Percentiles rank a stretch among this genome's conserved stretches.
Conservation (phyloP, 2,329 filamentous ascomycete species). For the Epichloe aotearoae region DNA sequence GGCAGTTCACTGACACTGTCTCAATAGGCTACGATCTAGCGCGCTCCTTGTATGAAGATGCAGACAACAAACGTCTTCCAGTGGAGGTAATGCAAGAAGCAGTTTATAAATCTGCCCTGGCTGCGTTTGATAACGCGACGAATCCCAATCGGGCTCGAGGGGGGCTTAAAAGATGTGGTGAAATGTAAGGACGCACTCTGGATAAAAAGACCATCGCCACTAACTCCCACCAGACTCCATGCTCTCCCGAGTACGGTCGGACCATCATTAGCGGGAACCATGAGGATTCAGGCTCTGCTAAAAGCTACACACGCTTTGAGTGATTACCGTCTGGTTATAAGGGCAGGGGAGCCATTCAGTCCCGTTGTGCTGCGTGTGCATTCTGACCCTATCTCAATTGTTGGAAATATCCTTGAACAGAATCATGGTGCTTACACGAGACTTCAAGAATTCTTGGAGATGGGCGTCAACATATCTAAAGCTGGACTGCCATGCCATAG, state of each 20-base stretch:
- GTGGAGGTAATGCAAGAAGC: constrained; percentile 41
- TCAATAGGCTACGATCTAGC: constrained; percentile 47
- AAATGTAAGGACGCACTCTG: constrained; percentile 43
- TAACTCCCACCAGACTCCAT: constrained; percentile 35
- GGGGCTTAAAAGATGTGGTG: constrained; percentile 65
- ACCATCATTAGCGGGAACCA: constrained; percentile 34
- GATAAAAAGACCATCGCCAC: background rate
- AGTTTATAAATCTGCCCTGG: constrained; percentile 50
- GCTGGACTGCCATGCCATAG: constrained; percentile 32
- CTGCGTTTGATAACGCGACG: constrained; percentile 67
- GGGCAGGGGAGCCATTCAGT: constrained; percentile 67
- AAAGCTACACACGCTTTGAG: constrained; percentile 62
- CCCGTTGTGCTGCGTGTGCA: constrained; percentile 69
- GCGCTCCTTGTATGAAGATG: constrained; percentile 45
- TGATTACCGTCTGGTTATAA: constrained; percentile 63
- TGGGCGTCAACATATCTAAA: constrained; percentile 53
- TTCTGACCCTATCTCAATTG: constrained; percentile 58
- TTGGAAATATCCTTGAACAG: constrained; percentile 62
- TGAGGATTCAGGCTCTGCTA: constrained; percentile 50
- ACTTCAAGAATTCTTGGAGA: constrained; percentile 57
- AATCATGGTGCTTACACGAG: constrained; percentile 63
- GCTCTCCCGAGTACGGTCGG: constrained; percentile 48
- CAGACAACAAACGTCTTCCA: constrained; percentile 34
- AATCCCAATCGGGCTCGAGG: constrained; percentile 68
- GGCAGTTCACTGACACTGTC: constrained; percentile 5